Base-by-base conservation (phyloP, 176 grass and related monocot species). In the Aegilops longissima region DNA sequence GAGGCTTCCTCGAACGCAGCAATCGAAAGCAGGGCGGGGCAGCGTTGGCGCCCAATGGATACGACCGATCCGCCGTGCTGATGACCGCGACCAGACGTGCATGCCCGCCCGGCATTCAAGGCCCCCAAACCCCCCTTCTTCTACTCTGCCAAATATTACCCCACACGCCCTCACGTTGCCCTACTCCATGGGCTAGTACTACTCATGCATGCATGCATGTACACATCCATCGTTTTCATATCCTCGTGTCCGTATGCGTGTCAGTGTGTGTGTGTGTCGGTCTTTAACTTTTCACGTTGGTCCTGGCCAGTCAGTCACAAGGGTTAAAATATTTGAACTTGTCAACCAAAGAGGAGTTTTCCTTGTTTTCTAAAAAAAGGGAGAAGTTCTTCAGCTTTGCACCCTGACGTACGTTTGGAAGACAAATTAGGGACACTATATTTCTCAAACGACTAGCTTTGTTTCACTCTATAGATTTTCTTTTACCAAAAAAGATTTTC, bases 51-150 rank as follows among this genome's bases (percentile, higher is more conserved):
- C 12, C 85, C 89, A 87, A 84, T 87, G 80, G 61, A 76, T 83
- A 62, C 79, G 73, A 56, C 42, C 73, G 29, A 79, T 64, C 79
- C 82, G 40, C 72, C 49, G 29, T 59, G 67, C 79, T 72, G 86
- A 74, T 84, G 90, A 89, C 68, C 35, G 83, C 73, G 83, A 92
- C 87, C 87, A 47, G 88, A 90, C 93, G 51, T 80, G 67, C 73
- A 31, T 78, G 84, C 90, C 61, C 87, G 85, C 90, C 79, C 88
- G 93, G 87, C 88, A 92, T 95, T 92, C 90, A 92, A 90, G 93
- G 85, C 69, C 64, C 66, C 72, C 68, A 70, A 80, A 44, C 68
- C 66, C 33, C 62, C 34, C 54, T 51, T 78, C 45, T 10, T 61
- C 76, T 76, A 71, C 58, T 62, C 67, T 81, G 66, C 81, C 72